Evolutionary conservation across 495 filamentous ascomycete genomes (phyloP).

Genomic region (Sordaria brevicollis): DNA sequence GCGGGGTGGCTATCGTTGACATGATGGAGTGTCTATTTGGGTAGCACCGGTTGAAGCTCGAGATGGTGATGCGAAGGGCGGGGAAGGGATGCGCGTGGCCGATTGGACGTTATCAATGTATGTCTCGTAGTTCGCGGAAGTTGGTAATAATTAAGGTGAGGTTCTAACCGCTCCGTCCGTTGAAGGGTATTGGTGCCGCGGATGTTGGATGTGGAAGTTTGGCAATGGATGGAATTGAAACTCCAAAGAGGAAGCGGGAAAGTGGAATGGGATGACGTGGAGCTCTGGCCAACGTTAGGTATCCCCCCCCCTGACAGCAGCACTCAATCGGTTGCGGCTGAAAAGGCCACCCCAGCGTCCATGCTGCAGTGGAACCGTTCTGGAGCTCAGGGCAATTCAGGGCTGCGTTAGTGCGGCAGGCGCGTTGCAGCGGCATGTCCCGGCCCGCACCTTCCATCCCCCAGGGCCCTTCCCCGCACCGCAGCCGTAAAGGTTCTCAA

Average conservation of each 20-base stretch:
- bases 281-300: neutral
- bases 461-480: neutral
- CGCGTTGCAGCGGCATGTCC: neutral
- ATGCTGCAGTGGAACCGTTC: neutral
- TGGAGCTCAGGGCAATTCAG: neutral
- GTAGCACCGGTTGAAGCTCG: neutral
- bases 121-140: neutral
- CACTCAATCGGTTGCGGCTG: neutral
- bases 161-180: neutral
- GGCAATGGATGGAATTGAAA: neutral
- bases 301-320: neutral
- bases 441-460: neutral
- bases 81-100: neutral
- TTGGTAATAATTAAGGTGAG: neutral
- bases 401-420: neutral
- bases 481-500: neutral
- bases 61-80: neutral
- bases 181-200: neutral
- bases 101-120: neutral
- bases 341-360: neutral
- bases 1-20: conserved; percentile 69
- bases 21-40: conserved; percentile 33
- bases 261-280: neutral
- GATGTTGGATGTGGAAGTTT: neutral
- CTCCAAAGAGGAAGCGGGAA: too few relatives aligned